Percentiles rank a stretch among this genome's conserved stretches.
Conservation (phyloP, 2,329 filamentous ascomycete species). For the Byssoonygena ceratinophila region DNA sequence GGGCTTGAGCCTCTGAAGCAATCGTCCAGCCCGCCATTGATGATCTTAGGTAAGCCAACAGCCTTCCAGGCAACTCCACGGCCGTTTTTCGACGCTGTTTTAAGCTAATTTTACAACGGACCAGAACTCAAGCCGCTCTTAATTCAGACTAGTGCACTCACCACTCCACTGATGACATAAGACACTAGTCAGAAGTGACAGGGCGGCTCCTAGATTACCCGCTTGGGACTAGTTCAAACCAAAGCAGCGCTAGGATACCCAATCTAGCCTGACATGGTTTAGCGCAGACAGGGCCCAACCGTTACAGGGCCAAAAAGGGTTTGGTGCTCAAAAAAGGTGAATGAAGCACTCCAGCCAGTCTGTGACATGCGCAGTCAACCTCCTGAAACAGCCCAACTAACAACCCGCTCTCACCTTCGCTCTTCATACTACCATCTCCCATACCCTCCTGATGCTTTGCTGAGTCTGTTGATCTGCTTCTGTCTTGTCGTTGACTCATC, state of each 20-base stretch:
- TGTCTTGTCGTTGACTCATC: background rate
- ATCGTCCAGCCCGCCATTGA: no score
- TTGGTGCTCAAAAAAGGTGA: background rate
- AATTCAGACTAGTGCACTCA: background rate
- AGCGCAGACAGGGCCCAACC: background rate
- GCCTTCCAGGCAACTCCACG: no score
- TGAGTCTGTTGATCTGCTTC: background rate
- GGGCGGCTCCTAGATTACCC: background rate
- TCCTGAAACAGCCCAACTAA: conserved; percentile 13
- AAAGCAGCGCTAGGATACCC: background rate
- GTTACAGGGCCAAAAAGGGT: conserved; percentile 11
- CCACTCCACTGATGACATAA: conserved; percentile 4
- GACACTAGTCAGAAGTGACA: background rate
- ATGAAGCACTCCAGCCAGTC: background rate
- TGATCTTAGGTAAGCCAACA: no score
- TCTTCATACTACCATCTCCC: background rate
- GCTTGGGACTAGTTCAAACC: background rate
- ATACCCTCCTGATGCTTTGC: background rate
- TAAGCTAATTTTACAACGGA: no score
- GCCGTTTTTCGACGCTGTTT: no score
- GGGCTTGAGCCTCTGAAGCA: no score
- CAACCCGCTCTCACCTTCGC: background rate
- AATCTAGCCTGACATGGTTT: background rate
- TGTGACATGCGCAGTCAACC: conserved; percentile 10
- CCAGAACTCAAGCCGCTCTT: no score